A percentile compares a stretch with the other conserved stretches of the same genome.
Evolutionary conservation across 2,329 filamentous ascomycete genomes (phyloP).

Genomic region (Thelonectria rubi): DNA sequence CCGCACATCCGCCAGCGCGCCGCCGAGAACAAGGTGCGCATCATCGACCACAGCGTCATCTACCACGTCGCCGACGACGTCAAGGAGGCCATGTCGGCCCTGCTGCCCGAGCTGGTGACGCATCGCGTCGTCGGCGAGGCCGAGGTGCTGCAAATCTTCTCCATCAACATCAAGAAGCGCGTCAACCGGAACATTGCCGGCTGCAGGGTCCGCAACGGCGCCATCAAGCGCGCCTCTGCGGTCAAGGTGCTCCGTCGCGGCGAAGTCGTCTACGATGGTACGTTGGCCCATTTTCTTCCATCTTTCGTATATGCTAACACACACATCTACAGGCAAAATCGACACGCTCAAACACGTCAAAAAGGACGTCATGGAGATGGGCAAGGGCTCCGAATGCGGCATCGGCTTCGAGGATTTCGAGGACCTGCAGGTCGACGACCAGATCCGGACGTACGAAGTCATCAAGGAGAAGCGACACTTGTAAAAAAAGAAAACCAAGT

Average conservation of each 20-base stretch:
- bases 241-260: constrained; percentile 78
- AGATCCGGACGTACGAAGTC: constrained; percentile 88
- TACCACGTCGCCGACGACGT: constrained; percentile 82
- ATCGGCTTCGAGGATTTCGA: constrained; percentile 84
- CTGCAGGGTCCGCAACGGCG: constrained; percentile 85
- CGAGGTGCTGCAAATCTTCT: constrained; percentile 83
- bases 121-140: constrained; percentile 86
- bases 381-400: constrained; percentile 93
- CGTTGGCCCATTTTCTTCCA: constrained; percentile 48
- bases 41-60: constrained; percentile 88
- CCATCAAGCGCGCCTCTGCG: constrained; percentile 68
- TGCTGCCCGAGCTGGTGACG: constrained; percentile 72
- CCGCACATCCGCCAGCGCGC: constrained; percentile 75
- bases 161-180: constrained; percentile 80
- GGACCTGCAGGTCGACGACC: constrained; percentile 81
- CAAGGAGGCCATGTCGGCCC: constrained; percentile 71
- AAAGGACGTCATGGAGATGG: constrained; percentile 89
- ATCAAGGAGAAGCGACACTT: constrained; percentile 72
- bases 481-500: constrained; percentile 45
- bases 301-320: constrained; percentile 22
- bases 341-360: constrained; percentile 89
- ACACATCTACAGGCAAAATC: constrained; percentile 69
- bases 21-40: constrained; percentile 73
- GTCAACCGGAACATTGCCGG: constrained; percentile 82
- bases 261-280: constrained; percentile 83